Percentiles rank a stretch among this genome's conserved stretches.
These are phyloP conservation scores for Xylaria telfairii DNA, from an alignment of 495 filamentous ascomycete genomes.

Conservation along the genomic window DNA sequence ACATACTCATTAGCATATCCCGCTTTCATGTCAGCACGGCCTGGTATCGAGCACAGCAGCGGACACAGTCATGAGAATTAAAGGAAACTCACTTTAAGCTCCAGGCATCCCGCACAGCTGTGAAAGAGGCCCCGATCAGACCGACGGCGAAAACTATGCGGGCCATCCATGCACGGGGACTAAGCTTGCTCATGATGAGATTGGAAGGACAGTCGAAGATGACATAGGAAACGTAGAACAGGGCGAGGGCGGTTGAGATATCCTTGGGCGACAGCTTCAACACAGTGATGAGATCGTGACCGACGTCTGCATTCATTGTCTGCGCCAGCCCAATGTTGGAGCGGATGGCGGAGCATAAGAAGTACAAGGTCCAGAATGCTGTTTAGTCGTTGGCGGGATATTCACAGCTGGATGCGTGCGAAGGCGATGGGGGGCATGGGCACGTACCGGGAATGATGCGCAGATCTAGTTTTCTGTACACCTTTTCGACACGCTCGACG, in stretches of 20 bases:
- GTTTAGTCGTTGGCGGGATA: slow-evolving; percentile 25
- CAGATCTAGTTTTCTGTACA: slow-evolving; percentile 80
- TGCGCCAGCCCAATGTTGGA: slow-evolving; percentile 90
- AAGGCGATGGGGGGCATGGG: slow-evolving; percentile 3
- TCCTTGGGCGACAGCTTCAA: slow-evolving; percentile 72
- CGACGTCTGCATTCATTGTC: slow-evolving; percentile 77
- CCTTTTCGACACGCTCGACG: slow-evolving; percentile 63
- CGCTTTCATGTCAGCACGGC: background rate
- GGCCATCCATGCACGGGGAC: slow-evolving; percentile 91
- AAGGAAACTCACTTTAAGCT: slow-evolving; percentile 73
- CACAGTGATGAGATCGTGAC: slow-evolving; percentile 72
- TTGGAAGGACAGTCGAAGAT: slow-evolving; percentile 90
- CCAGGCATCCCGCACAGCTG: slow-evolving; percentile 80
- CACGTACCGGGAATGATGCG: slow-evolving; percentile 77
- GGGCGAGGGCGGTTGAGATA: slow-evolving; percentile 79
- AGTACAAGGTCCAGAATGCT: slow-evolving; percentile 93
- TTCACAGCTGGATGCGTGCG: background rate
- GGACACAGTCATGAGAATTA: background rate
- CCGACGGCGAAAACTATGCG: slow-evolving; percentile 89
- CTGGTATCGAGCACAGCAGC: background rate
- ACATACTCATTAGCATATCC: background rate
- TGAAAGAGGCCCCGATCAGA: slow-evolving; percentile 80
- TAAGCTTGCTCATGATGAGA: slow-evolving; percentile 83
- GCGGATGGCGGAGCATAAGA: slow-evolving; percentile 87
- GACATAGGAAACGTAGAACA: slow-evolving; percentile 93